These are phyloP conservation scores for Ascochyta viciae-villosae DNA, from an alignment of 2,329 filamentous ascomycete species.

Conservation along the genomic window DNA sequence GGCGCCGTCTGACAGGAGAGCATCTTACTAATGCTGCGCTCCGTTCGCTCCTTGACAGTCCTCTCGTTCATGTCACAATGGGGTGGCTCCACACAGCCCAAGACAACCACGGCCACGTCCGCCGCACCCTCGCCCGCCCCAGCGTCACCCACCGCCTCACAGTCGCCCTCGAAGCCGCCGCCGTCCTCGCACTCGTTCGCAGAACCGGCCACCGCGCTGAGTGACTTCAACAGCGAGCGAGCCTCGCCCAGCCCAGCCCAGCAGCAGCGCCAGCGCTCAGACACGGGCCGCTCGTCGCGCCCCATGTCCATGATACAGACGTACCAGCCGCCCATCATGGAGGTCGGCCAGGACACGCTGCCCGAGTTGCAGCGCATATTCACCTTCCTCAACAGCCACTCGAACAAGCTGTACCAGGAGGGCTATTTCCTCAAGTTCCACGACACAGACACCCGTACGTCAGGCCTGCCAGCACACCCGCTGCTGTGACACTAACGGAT, in stretches of 20 bases:
- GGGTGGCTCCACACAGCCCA: slow-evolving; percentile 56
- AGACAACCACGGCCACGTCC: slow-evolving; percentile 31
- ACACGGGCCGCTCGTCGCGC: slow-evolving; percentile 64
- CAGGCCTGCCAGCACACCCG: slow-evolving; percentile 4
- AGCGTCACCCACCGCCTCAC: slow-evolving; percentile 42
- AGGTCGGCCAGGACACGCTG: slow-evolving; percentile 82
- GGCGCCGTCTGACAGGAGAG: slow-evolving; percentile 14
- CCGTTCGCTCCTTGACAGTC: slow-evolving; percentile 61
- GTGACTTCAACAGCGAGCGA: slow-evolving; percentile 35
- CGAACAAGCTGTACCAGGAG: slow-evolving; percentile 96
- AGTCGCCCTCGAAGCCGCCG: slow-evolving; percentile 38
- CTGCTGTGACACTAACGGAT: slow-evolving; percentile 30
- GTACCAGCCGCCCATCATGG: slow-evolving; percentile 85
- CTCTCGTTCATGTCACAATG: slow-evolving; percentile 88
- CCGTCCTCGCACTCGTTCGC: slow-evolving; percentile 27
- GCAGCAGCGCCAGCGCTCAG: slow-evolving; percentile 52
- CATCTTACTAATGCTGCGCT: slow-evolving; percentile 37
- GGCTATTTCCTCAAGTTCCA: slow-evolving; percentile 97
- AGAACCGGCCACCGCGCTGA: slow-evolving; percentile 41
- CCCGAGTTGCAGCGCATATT: slow-evolving; percentile 96
- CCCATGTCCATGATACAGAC: slow-evolving; percentile 87
- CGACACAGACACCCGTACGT: slow-evolving; percentile 88
- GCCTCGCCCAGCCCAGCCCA: slow-evolving; percentile 45
- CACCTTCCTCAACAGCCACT: slow-evolving; percentile 90
- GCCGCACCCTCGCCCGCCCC: slow-evolving; percentile 41